A percentile compares a stretch with the other conserved stretches of the same genome.
phyloP scores from a whole-genome alignment of 2,329 filamentous ascomycete species.

The Fusarium cyanostomum region DNA sequence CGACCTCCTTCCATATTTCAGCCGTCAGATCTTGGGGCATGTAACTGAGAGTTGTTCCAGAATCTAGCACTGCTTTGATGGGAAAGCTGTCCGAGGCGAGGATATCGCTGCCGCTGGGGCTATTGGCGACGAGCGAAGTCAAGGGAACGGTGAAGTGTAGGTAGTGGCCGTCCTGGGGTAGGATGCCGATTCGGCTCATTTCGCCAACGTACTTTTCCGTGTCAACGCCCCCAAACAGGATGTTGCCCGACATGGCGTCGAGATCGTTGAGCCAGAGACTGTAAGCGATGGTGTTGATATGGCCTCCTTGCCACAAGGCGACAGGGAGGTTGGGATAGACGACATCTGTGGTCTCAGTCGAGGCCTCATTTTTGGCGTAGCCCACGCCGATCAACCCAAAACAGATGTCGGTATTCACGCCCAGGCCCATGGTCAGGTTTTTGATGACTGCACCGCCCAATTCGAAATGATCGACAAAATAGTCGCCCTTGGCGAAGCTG shows the following conservation, averaged over 20 bases:
- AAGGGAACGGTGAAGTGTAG: slow-evolving; percentile 60
- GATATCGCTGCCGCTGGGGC: slow-evolving; percentile 59
- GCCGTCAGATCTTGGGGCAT: slow-evolving; percentile 69
- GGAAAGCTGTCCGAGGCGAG: slow-evolving; percentile 56
- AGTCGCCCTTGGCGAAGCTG: slow-evolving; percentile 65
- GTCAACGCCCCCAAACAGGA: slow-evolving; percentile 85
- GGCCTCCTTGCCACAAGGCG: slow-evolving; percentile 67
- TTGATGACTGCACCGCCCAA: slow-evolving; percentile 62
- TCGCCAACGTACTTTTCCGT: slow-evolving; percentile 75
- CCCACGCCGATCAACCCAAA: slow-evolving; percentile 70
- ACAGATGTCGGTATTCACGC: slow-evolving; percentile 60
- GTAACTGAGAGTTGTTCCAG: slow-evolving; percentile 77
- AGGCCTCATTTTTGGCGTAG: slow-evolving; percentile 64
- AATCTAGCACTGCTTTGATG: slow-evolving; percentile 74
- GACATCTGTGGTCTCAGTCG: slow-evolving; percentile 39
- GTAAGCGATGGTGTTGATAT: slow-evolving; percentile 74
- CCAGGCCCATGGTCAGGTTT: slow-evolving; percentile 69
- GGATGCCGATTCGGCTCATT: slow-evolving; percentile 69
- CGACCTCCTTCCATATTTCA: slow-evolving; percentile 64
- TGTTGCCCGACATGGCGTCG: slow-evolving; percentile 70
- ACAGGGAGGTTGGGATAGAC: slow-evolving; percentile 70
- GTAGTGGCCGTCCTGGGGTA: slow-evolving; percentile 50
- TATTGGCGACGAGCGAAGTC: slow-evolving; percentile 58
- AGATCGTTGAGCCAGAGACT: slow-evolving; percentile 74
- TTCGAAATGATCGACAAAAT: slow-evolving; percentile 65